Base-by-base conservation (phyloP, 441 rosid species). In the Gossypium gossypioides region DNA sequence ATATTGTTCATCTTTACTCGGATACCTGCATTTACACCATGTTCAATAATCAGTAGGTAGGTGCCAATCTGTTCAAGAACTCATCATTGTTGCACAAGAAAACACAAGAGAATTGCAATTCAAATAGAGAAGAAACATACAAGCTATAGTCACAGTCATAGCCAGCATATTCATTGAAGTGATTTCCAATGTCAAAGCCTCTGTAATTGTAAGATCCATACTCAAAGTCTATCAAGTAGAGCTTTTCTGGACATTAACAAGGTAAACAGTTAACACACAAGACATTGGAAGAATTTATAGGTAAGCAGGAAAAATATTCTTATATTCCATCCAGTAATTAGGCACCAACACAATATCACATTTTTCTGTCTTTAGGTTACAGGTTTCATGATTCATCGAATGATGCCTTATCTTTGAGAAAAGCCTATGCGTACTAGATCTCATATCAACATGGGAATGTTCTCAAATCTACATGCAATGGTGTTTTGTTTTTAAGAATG, bases 111-210 rank as follows among this genome's bases (percentile, higher is more conserved):
- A 78, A 15, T 22, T 19, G 44, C 18, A 24, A 32, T 25, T 40
- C 50, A 69, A 50, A 74, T 40, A 52, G 62, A 77, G 18, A 63
- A 52, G 61, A 73, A 68, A 75, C 92, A 18, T 87, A 95, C 98
- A 87, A 73, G 82, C 80, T 86, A 83, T 89, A 95, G 81, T 96
- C 94, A 72, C 99, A 96, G 77, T 96, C 97, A 75, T 91, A 91
- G 83, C 96, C 98, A 55, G 92, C 97, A 69, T 89, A 96, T 84
- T 93, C 99, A 61, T 84, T 89, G 91, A 96, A 93, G 88, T 93
- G 98, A 78, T 92, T 92, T 74, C 96, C 99, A 18, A 96, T 89
- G 83, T 92, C 99, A 67, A 27, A 96, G 75, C 98, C 98, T 87
- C 98, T 86, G 81, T 88, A 92, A 80, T 82, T 96, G 86, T 93